Percentiles rank a stretch among this genome's conserved stretches.
phyloP scores from a whole-genome alignment of 371 early-diverging fungal genomes.

The Apophysomyces variabilis region DNA sequence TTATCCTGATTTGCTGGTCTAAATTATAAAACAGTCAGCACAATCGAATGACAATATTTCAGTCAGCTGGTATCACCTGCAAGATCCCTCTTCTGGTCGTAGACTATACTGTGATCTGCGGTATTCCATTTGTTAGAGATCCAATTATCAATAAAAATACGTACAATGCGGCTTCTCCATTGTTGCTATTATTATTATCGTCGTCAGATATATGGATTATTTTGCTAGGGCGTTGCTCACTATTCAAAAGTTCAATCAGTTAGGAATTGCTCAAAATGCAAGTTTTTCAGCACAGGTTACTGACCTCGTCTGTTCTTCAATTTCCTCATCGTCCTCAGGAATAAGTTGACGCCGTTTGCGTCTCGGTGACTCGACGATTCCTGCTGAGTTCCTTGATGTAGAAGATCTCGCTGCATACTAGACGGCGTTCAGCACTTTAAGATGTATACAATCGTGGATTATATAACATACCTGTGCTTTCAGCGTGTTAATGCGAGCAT shows the following conservation, averaged over 20 bases:
- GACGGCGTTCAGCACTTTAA: not conserved
- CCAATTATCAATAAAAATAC: not conserved
- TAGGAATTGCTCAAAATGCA: too few species aligned
- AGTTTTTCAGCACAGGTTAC: not conserved
- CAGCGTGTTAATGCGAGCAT: not conserved
- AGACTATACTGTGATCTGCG: not conserved
- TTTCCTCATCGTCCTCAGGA: not conserved
- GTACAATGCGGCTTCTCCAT: not conserved
- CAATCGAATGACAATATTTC: not conserved
- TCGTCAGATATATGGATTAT: constrained; percentile 3
- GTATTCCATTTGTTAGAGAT: not conserved
- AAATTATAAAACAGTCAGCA: not conserved
- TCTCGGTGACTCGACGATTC: not conserved
- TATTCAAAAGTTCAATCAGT: not conserved
- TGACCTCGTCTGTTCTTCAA: not conserved
- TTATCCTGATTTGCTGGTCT: not conserved
- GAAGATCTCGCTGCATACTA: not conserved
- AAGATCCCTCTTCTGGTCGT: not conserved
- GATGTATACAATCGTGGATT: not conserved
- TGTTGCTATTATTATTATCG: not conserved
- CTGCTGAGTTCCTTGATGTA: not conserved
- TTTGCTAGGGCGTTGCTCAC: constrained; percentile 1
- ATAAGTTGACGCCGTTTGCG: not conserved
- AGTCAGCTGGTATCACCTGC: not conserved
- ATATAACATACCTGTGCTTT: not conserved